Evolutionary conservation across 2,329 filamentous ascomycete genomes (phyloP).

Genomic region (Furcasterigmium sp.): DNA sequence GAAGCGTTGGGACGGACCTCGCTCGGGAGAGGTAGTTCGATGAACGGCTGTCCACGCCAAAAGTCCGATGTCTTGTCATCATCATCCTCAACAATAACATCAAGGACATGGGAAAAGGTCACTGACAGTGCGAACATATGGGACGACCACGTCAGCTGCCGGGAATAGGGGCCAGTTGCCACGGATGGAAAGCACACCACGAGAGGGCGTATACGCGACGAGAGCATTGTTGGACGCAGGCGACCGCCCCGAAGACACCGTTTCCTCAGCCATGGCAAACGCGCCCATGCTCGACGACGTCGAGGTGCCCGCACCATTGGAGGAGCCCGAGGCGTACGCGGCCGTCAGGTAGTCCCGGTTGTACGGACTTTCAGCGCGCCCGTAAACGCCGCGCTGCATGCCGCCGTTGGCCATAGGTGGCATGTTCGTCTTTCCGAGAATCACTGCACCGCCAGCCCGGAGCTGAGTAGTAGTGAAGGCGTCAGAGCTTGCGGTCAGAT

Average conservation of each 20-base stretch:
- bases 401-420: constrained; percentile 54
- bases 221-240: constrained; percentile 53
- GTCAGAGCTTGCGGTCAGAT: constrained; percentile 40
- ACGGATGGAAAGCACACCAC: constrained; percentile 43
- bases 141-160: constrained; percentile 49
- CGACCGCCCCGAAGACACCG: constrained; percentile 49
- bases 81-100: constrained; percentile 41
- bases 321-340: constrained; percentile 52
- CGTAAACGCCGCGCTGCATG: constrained; percentile 51
- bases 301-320: constrained; percentile 48
- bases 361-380: constrained; percentile 51
- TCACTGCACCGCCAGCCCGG: constrained; percentile 39
- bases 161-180: constrained; percentile 52
- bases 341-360: constrained; percentile 47
- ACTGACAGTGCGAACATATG: constrained; percentile 42
- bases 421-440: constrained; percentile 47
- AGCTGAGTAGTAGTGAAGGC: constrained; percentile 37
- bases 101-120: constrained; percentile 45
- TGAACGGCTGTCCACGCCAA: constrained; percentile 44
- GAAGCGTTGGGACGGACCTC: constrained; percentile 25
- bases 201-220: constrained; percentile 50
- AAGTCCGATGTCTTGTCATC: constrained; percentile 42
- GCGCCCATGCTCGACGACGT: constrained; percentile 43
- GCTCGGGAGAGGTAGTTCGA: constrained; percentile 29
- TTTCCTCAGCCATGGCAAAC: constrained; percentile 51